phyloP scores from a whole-genome alignment of 1,284 basidiomycete species.

The Gomphus sp. region DNA sequence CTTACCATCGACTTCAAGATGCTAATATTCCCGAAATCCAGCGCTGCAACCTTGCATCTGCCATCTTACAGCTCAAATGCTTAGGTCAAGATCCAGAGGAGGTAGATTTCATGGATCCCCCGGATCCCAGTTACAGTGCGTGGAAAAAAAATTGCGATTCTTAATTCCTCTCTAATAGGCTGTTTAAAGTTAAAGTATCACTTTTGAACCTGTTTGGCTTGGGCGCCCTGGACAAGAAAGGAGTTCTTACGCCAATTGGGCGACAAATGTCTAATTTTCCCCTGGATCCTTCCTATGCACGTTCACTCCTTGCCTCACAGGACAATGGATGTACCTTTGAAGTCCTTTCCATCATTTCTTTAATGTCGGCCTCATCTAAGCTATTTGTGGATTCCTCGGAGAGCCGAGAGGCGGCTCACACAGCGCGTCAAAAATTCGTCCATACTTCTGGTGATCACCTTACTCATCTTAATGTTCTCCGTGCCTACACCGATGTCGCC shows the following conservation, averaged over 20 bases:
- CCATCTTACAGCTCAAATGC: constrained; percentile 77
- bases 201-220: constrained; percentile 70
- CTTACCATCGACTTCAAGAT: constrained; percentile 56
- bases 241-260: constrained; percentile 60
- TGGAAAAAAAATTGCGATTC: constrained; percentile 1
- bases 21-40: constrained; percentile 83
- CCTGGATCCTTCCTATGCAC: constrained; percentile 74
- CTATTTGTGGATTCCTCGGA: constrained; percentile 61
- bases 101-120: constrained; percentile 80
- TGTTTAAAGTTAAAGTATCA: constrained; percentile 50
- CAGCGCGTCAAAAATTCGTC: constrained; percentile 69
- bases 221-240: constrained; percentile 60
- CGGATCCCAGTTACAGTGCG: constrained; percentile 63
- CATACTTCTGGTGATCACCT: constrained; percentile 87
- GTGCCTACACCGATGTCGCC: constrained; percentile 63
- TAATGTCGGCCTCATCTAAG: constrained; percentile 68
- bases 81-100: constrained; percentile 71
- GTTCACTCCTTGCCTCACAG: constrained; percentile 67
- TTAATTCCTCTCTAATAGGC: constrained; percentile 3
- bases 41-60: constrained; percentile 75
- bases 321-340: constrained; percentile 62
- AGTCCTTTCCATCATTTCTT: constrained; percentile 70
- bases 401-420: constrained; percentile 54
- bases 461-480: constrained; percentile 77
- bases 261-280: constrained; percentile 77